Percentiles rank a stretch among this genome's conserved stretches.
Conservation (phyloP, 179 eudicot genomes). For the Beta macrorhiza region DNA sequence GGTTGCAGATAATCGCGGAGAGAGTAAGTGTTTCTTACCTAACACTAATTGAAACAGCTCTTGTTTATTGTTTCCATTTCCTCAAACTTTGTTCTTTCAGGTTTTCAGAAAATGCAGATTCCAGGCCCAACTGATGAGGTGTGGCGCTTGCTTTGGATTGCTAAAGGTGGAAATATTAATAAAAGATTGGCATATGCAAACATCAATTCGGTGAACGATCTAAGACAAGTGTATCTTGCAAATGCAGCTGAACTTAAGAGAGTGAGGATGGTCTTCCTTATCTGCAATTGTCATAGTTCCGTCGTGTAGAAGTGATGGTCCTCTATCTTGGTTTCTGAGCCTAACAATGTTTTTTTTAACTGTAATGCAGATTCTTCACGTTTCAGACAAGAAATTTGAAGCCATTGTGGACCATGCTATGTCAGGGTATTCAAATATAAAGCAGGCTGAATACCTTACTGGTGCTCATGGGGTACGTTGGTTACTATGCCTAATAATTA, state of each 20-base stretch:
- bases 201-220: neutral
- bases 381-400: too few relatives aligned
- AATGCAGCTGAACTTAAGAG: neutral
- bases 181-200: neutral
- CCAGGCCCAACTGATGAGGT: neutral
- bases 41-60: too few relatives aligned
- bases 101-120: neutral
- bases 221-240: neutral
- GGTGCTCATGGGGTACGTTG: too few relatives aligned
- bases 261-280: neutral
- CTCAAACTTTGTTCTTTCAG: neutral
- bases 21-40: slow-evolving; percentile 13
- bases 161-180: neutral
- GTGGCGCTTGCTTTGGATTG: neutral
- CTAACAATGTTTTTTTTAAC: too few relatives aligned
- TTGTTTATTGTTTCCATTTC: too few relatives aligned
- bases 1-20: slow-evolving; percentile 24
- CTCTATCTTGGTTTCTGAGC: too few relatives aligned
- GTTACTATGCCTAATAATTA: too few relatives aligned
- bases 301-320: neutral
- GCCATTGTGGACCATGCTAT: too few relatives aligned
- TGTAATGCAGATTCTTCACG: too few relatives aligned
- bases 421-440: too few relatives aligned
- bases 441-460: too few relatives aligned
- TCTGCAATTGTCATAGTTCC: neutral